These are phyloP conservation scores for Stenocarpella maydis DNA, from an alignment of 2,329 filamentous ascomycete genomes.

Conservation along the genomic window DNA sequence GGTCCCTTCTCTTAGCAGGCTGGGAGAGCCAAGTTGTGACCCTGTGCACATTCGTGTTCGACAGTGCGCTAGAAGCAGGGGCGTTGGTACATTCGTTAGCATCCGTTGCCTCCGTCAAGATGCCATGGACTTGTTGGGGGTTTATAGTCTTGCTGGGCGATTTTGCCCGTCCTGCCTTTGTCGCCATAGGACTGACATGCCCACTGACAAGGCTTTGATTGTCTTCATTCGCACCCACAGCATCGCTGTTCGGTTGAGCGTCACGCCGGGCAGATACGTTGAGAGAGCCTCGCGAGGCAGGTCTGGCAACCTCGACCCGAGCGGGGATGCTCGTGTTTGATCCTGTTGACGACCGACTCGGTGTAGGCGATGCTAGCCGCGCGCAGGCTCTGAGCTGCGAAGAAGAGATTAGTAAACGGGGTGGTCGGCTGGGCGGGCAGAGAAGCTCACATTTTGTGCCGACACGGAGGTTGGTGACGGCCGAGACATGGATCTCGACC, in stretches of 20 bases:
- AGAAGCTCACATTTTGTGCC: constrained; percentile 20
- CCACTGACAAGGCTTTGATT: not conserved
- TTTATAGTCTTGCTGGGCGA: not conserved
- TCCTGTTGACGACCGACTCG: constrained; percentile 28
- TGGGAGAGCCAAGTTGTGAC: not conserved
- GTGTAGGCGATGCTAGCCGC: not conserved
- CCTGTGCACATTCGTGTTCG: not conserved
- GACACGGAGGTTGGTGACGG: not conserved
- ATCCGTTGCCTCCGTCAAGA: not conserved
- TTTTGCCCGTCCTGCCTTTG: not conserved
- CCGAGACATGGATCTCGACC: constrained; percentile 31
- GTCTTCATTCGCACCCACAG: not conserved
- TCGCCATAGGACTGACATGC: not conserved
- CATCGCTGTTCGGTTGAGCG: not conserved
- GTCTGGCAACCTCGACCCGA: not conserved
- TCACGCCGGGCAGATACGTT: not conserved
- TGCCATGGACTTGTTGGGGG: not conserved
- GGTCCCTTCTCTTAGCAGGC: not conserved
- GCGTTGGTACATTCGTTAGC: not conserved
- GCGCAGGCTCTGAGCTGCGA: not conserved
- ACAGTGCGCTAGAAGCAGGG: not conserved
- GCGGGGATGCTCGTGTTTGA: constrained; percentile 32
- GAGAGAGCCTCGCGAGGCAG: not conserved
- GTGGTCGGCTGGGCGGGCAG: not conserved
- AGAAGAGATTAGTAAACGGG: not conserved